A percentile compares a stretch with the other conserved stretches of the same genome.
Evolutionary conservation across 495 filamentous ascomycete species (phyloP).

Genomic region (Jackrogersella minutella): DNA sequence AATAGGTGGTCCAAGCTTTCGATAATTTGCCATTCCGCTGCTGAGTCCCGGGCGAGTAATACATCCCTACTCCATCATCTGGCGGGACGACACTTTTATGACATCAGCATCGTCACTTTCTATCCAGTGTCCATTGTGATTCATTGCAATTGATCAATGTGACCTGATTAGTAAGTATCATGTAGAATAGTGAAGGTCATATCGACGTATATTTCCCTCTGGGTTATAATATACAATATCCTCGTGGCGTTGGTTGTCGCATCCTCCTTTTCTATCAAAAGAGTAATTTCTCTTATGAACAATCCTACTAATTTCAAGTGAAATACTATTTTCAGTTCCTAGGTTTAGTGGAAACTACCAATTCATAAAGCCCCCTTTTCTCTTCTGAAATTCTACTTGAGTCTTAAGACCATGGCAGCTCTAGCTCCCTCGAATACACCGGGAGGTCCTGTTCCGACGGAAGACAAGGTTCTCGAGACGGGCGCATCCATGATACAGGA

Average conservation of each 20-base stretch:
- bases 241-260: neutral
- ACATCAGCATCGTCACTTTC: conserved; percentile 30
- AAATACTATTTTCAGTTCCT: neutral
- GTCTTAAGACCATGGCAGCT: conserved; percentile 17
- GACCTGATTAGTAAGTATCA: no score
- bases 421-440: conserved; percentile 24
- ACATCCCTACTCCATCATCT: no score
- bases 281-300: neutral
- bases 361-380: neutral
- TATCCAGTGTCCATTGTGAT: conserved; percentile 3
- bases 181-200: no score
- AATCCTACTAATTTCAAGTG: no score
- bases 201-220: conserved; percentile 2
- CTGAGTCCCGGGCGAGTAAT: no score
- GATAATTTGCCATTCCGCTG: no score
- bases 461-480: conserved; percentile 42
- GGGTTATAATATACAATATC: neutral
- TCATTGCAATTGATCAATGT: neutral
- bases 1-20: no score
- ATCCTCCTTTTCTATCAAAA: conserved; percentile 3
- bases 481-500: conserved; percentile 50
- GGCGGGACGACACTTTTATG: conserved; percentile 27
- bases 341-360: neutral
- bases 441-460: conserved; percentile 31
- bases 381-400: neutral